phyloP scores from a whole-genome alignment of 2,329 filamentous ascomycete species.

The Diaporthe batatas region DNA sequence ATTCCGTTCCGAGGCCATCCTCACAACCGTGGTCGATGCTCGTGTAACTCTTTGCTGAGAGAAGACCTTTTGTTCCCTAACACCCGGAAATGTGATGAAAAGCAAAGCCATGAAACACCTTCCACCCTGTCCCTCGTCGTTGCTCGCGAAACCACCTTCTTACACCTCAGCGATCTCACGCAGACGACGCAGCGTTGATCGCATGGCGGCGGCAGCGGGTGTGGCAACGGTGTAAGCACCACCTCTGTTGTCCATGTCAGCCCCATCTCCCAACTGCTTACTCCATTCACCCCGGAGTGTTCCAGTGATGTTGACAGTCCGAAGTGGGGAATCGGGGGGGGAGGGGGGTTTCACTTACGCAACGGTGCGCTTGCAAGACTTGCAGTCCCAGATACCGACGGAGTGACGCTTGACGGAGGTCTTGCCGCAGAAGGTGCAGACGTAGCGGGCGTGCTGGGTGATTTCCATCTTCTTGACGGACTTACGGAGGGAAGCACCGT shows the following conservation, averaged over 20 bases:
- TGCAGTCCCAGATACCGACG: slow-evolving; percentile 97
- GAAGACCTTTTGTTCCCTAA: slow-evolving; percentile 43
- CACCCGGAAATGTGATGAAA: slow-evolving; percentile 44
- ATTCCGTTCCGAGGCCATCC: slow-evolving; percentile 48
- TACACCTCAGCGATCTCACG: slow-evolving; percentile 98
- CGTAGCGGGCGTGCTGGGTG: slow-evolving; percentile 96
- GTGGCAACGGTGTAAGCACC: slow-evolving; percentile 59
- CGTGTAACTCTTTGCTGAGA: slow-evolving; percentile 40
- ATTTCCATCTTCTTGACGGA: slow-evolving; percentile 99
- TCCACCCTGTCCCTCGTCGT: slow-evolving; percentile 40
- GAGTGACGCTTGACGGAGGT: slow-evolving; percentile 90
- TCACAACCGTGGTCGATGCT: slow-evolving; percentile 41
- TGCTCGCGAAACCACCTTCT: slow-evolving; percentile 53
- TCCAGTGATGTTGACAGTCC: neutral
- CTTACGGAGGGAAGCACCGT: slow-evolving; percentile 99
- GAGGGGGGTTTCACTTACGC: slow-evolving; percentile 77
- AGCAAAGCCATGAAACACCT: slow-evolving; percentile 44
- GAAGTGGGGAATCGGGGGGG: no score
- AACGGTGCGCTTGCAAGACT: slow-evolving; percentile 68
- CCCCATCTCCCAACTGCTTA: neutral
- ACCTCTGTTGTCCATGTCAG: slow-evolving; percentile 38
- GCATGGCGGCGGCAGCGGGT: slow-evolving; percentile 91
- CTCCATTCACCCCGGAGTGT: neutral
- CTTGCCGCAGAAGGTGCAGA: slow-evolving; percentile 99
- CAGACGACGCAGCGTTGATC: slow-evolving; percentile 96